Conservation (phyloP, 2,329 filamentous ascomycete genomes). For the Ambrosiella beaveri region DNA sequence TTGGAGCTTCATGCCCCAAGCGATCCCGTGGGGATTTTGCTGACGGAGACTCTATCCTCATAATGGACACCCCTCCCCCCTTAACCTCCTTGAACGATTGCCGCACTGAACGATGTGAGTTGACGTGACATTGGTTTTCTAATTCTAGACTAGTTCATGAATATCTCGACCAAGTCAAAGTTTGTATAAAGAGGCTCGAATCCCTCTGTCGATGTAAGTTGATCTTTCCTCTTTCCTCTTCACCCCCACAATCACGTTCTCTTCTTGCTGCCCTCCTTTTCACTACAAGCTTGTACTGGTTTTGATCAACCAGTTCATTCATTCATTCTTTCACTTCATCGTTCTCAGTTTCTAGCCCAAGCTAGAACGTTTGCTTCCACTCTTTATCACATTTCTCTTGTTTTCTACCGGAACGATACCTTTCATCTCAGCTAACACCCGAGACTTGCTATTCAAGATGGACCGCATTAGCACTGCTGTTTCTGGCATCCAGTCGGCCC, state of each 20-base stretch:
- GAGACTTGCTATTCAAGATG: conserved; percentile 8
- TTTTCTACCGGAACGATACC: background rate
- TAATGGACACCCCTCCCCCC: too few species aligned
- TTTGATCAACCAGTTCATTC: too few species aligned
- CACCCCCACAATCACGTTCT: background rate
- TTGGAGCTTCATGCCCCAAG: background rate
- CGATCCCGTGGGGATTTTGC: background rate
- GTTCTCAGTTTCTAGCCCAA: too few species aligned
- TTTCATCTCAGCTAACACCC: conserved; percentile 13
- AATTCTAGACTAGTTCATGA: background rate
- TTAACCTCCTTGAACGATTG: too few species aligned
- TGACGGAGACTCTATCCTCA: too few species aligned
- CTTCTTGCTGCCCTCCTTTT: too few species aligned
- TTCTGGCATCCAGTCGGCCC: conserved; percentile 1
- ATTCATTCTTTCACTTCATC: too few species aligned
- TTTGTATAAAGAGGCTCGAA: background rate
- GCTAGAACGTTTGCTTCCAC: background rate
- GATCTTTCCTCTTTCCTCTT: background rate
- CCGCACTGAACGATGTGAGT: background rate
- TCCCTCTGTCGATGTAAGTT: background rate
- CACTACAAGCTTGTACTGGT: too few species aligned
- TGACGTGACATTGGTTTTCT: background rate
- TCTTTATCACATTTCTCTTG: background rate
- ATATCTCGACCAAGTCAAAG: background rate
- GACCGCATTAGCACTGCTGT: conserved; percentile 4